Evolutionary conservation across 441 rosid species (phyloP).

Genomic region (Pelargonium australe): DNA sequence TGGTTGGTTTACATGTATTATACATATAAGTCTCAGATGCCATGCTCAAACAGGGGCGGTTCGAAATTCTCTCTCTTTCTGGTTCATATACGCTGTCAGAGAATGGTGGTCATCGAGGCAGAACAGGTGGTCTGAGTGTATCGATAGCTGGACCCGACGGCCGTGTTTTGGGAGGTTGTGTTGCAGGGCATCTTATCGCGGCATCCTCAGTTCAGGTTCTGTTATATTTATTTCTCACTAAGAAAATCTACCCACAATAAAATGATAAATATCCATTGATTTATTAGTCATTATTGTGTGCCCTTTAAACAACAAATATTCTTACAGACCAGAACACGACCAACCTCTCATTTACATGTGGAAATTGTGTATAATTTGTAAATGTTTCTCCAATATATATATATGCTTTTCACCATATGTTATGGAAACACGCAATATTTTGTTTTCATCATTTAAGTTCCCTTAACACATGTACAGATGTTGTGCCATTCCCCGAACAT

Average conservation of each 20-base stretch:
- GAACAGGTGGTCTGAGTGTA: conserved; percentile 48
- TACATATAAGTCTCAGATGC: neutral
- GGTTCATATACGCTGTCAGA: conserved; percentile 44
- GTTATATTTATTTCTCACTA: neutral
- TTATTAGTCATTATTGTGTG: too few relatives aligned
- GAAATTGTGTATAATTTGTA: too few relatives aligned
- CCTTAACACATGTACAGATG: too few relatives aligned
- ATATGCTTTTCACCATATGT: too few relatives aligned
- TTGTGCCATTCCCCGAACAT: too few relatives aligned
- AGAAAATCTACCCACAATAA: neutral
- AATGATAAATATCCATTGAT: neutral
- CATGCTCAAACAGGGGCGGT: conserved; percentile 40
- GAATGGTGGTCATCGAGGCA: conserved; percentile 36
- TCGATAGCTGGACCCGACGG: conserved; percentile 52
- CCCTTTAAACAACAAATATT: too few relatives aligned
- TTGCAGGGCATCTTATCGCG: conserved; percentile 47
- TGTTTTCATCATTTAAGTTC: too few relatives aligned
- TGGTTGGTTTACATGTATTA: neutral
- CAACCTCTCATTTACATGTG: too few relatives aligned
- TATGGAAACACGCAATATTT: too few relatives aligned
- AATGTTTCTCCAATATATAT: too few relatives aligned
- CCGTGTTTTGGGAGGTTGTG: conserved; percentile 47
- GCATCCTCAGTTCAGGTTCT: conserved; percentile 49
- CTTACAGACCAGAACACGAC: too few relatives aligned
- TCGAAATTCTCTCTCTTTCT: conserved; percentile 49